Percentiles rank a stretch among this genome's conserved stretches.
phyloP scores from a whole-genome alignment of 306 rosid genomes.

The Cucumis melo region DNA sequence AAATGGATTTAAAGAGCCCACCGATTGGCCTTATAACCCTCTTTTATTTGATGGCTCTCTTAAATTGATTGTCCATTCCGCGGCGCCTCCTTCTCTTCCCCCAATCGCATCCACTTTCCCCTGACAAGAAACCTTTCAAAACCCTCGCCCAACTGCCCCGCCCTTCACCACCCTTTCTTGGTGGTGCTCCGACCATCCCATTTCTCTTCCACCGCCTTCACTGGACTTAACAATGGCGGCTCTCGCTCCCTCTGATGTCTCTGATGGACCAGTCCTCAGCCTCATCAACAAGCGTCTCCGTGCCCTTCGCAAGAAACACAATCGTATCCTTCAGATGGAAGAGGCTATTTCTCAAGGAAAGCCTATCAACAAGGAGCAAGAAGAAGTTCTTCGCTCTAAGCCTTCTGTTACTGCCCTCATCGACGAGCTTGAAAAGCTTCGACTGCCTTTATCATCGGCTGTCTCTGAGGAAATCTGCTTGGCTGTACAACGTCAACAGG shows the following conservation, averaged over 20 bases:
- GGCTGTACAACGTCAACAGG: slow-evolving; percentile 25
- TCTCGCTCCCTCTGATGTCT: slow-evolving; percentile 33
- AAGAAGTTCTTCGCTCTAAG: slow-evolving; percentile 74
- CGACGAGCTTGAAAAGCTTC: slow-evolving; percentile 92
- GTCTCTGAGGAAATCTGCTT: slow-evolving; percentile 49
- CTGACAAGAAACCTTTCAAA: not conserved
- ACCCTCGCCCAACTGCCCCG: not conserved
- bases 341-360: slow-evolving; percentile 66
- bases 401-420: slow-evolving; percentile 36
- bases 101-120: not conserved
- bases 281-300: slow-evolving; percentile 91
- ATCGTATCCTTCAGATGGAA: slow-evolving; percentile 64
- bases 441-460: slow-evolving; percentile 62
- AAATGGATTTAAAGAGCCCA: not conserved
- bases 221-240: slow-evolving; percentile 36
- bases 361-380: slow-evolving; percentile 64
- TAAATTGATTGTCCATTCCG: not conserved
- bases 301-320: slow-evolving; percentile 57
- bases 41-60: not conserved
- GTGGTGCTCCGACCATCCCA: not conserved
- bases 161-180: not conserved
- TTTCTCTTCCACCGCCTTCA: not conserved
- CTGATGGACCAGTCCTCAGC: slow-evolving; percentile 84
- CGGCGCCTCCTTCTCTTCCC: not conserved
- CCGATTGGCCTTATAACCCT: not conserved